Evolutionary conservation across 116 monocot species (phyloP), one percentile per base, ranked within the genome.

Genomic region (Phalaenopsis hybrid): DNA sequence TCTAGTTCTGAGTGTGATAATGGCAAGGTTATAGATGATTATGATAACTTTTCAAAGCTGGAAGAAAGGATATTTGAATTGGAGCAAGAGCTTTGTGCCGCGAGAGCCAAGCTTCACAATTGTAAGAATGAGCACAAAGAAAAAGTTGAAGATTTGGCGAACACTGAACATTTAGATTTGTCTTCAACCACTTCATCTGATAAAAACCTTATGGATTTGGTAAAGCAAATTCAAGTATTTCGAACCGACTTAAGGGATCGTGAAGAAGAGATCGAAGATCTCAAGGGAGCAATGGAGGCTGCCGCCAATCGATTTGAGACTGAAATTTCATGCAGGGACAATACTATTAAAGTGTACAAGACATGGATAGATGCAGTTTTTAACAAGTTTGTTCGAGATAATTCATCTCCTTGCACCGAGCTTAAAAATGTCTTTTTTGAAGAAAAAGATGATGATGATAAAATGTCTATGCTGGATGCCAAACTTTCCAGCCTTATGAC

Each of bases 61-160:
- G 41, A 79, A 55, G 85, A 89, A 77, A 90, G 88, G 70, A 88
- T 95, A 52, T 52, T 75, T 67, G 93, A 91, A 57, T 82, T 95
- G 33, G 90, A 93, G 77, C 82, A 88, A 69, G 90, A 96, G 79
- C 84, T 92, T 23, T 41, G 41, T 12, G 83, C 81, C 18, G 81
- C 82, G 52, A 86, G 82, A 78, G 87, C 86, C 58, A 91, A 86
- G 78, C 85, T 95, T 67, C 48, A 58, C n/a, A 59, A 81, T 37
- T 82, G 87, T 46, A 91, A 89, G 69, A 59, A 83, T 74, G 80
- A 82, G 73, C 81, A 44, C n/a, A 72, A 75, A 44, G 82, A 77
- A 25, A 41, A 83, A 49, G 2, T 41, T 65, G 77, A 52, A 52
- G 12, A 52, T 52, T 52, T 3, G 52, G 52, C 3, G 9, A 52